A percentile compares a stretch with the other conserved stretches of the same genome.
Evolutionary conservation across 352 stramenopile genomes (phyloP).

Genomic region (Pythium insidiosum): DNA sequence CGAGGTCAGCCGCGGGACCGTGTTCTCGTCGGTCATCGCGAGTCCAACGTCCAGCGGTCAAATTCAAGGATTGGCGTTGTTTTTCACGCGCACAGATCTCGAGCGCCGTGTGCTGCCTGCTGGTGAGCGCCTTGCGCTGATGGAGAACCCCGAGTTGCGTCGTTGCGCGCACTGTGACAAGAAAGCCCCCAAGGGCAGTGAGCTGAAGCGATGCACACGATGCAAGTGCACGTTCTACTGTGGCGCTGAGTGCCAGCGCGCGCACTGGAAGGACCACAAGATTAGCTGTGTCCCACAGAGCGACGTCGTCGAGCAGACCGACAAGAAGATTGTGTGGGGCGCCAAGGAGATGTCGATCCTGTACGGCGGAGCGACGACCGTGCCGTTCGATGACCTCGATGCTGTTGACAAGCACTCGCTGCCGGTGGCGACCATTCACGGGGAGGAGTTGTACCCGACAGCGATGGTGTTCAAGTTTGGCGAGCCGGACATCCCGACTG

Average conservation of each 20-base stretch:
- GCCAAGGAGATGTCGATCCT: constrained; percentile 81
- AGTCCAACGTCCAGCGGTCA: constrained; percentile 42
- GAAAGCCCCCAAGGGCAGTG: constrained; percentile 35
- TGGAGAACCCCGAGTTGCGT: constrained; percentile 64
- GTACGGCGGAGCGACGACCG: constrained; percentile 51
- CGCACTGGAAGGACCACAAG: constrained; percentile 81
- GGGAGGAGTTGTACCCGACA: constrained; percentile 51
- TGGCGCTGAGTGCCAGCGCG: constrained; percentile 56
- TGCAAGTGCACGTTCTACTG: constrained; percentile 86
- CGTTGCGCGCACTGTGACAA: constrained; percentile 76
- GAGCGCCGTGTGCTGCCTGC: constrained; percentile 63
- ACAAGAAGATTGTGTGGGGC: constrained; percentile 61
- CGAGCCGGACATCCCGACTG: constrained; percentile 52
- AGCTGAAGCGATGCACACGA: constrained; percentile 76
- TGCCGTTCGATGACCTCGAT: constrained; percentile 79
- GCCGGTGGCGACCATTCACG: constrained; percentile 32
- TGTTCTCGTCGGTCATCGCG: constrained; percentile 71
- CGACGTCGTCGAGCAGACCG: constrained; percentile 14
- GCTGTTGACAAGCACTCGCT: constrained; percentile 50
- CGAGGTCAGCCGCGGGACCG: constrained; percentile 37
- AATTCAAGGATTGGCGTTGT: constrained; percentile 70
- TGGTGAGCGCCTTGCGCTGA: constrained; percentile 56
- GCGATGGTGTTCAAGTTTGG: constrained; percentile 65
- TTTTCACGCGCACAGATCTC: constrained; percentile 68
- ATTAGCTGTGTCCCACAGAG: constrained; percentile 53